A percentile compares a stretch with the other conserved stretches of the same genome.
Conservation (phyloP, 345 rosid genomes). For the Moricandia moricandioides region DNA sequence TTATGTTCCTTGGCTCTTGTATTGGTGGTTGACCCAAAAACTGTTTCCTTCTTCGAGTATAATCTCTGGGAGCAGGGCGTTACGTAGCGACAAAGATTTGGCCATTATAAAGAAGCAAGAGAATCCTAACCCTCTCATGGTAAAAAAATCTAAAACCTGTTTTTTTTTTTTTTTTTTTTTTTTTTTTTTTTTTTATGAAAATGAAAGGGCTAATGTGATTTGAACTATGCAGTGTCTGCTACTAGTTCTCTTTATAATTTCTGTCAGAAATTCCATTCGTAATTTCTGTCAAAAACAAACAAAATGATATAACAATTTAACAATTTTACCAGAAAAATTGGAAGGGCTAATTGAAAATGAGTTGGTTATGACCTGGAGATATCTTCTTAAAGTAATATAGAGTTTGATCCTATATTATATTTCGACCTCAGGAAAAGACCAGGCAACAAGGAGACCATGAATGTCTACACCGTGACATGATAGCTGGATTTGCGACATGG, state of each 20-base stretch:
- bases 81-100: constrained; percentile 48
- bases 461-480: constrained; percentile 59
- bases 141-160: constrained; percentile 14
- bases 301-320: too few species aligned
- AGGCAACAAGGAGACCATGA: constrained; percentile 71
- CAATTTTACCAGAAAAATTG: too few species aligned
- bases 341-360: too few species aligned
- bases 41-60: constrained; percentile 60
- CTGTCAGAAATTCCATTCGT: too few species aligned
- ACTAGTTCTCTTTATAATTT: too few species aligned
- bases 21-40: constrained; percentile 93
- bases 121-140: constrained; percentile 50
- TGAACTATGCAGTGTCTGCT: too few species aligned
- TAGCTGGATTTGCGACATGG: constrained; percentile 65
- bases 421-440: constrained; percentile 41
- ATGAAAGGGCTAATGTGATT: too few species aligned
- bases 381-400: too few species aligned
- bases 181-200: too few species aligned
- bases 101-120: constrained; percentile 38
- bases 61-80: constrained; percentile 40
- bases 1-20: constrained; percentile 65
- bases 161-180: not conserved
- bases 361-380: too few species aligned
- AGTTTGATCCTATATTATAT: not conserved
- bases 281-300: too few species aligned